Base-by-base conservation (phyloP, 306 rosid genomes). In the Alnus rubra region DNA sequence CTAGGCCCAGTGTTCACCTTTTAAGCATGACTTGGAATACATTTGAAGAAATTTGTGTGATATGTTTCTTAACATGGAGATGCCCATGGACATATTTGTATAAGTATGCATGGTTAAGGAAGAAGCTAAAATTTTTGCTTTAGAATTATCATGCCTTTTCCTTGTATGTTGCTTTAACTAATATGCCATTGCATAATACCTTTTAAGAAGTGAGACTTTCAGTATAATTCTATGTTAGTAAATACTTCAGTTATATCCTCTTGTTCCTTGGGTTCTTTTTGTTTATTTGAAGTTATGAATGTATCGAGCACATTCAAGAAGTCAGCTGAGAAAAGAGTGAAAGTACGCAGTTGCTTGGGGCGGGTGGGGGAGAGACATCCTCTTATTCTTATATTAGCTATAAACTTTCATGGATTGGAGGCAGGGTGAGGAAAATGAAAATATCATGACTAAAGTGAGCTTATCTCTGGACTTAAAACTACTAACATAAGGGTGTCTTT, bases 321-420 rank as follows among this genome's bases (percentile, higher is more conserved):
- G 45, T 64, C 48, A 64, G 70, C 48, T 35, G 45, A 64, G 62
- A 31, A 64, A 33, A 64, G 70, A 64, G 19, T 64, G 47, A 14
- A 33, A 64, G 45, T 12, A 35, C 12, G 3, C n/a, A 35, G 70
- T 6, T 9, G 19, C 70, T 33, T 5, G 70, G 47, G 70, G 11
- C 2, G 39, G 39, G 5, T 35, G 3, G 47, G 19, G 28, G 48
- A 14, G 23, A 35, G 48, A 8, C 47, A 16, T 1, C 23, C 9
- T 35, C 19, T 64, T 64, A 28, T 55, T 55, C 62, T 18, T 55
- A 55, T n/a, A n/a, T 55, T 55, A n/a, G 12, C 62, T 55, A n/a
- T 16, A 55, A 55, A n/a, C 30, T 33, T 55, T 55, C 23, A 23
- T 9, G 30, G 7, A 33, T 33, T 33, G 37, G 37, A 33, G 37